Base-by-base conservation (phyloP, 2,329 filamentous ascomycete genomes). In the Scedosporium apiospermum region DNA sequence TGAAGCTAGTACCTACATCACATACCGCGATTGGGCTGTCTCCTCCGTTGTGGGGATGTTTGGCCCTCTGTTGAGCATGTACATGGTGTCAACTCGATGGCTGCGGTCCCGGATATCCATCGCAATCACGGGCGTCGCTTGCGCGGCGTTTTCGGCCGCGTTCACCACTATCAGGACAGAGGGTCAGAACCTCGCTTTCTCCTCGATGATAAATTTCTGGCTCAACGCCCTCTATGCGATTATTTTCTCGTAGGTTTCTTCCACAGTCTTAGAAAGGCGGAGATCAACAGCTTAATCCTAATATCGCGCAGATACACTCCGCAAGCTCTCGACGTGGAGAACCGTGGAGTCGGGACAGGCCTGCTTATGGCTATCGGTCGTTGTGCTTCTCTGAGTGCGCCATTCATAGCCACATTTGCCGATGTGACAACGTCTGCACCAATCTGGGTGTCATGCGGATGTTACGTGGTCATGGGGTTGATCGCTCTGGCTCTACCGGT, bases 61-160 rank as follows among this genome's bases (percentile, higher is more conserved):
- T 1, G 76, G 77, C 0, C 76, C 77, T 2, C 62, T 79, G 14
- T 74, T 65, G 44, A 78, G 66, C 64, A 79, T 69, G 63, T 77
- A 77, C 4, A 71, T 78, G 1, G 72, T 74, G 18, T 55, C 51
- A 18, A 55, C 51, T 6, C 51, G 51, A n/a, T 26, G n/a, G 51
- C 18, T 55, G 51, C 51, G 51, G 6, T 55, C 51, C 18, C 51
- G 18, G 51, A 55, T 55, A 23, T 55, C 51, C n/a, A 55, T 55
- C 14, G 51, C 18, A 6, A 5, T 55, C 51, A 55, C 51, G 3
- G 51, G 21, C 2, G 51, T 26, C 0, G 65, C 81, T 0, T 79
- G 78, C 30, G 78, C 77, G 1, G 72, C 74, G 0, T 80, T 80
- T 34, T 75, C 81, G 16, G 76, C 80, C 14, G 72, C 78, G 1